Percentiles rank a stretch among this genome's conserved stretches.
Conservation (phyloP, 495 filamentous ascomycete species). For the Aspergillus bertholletiae region DNA sequence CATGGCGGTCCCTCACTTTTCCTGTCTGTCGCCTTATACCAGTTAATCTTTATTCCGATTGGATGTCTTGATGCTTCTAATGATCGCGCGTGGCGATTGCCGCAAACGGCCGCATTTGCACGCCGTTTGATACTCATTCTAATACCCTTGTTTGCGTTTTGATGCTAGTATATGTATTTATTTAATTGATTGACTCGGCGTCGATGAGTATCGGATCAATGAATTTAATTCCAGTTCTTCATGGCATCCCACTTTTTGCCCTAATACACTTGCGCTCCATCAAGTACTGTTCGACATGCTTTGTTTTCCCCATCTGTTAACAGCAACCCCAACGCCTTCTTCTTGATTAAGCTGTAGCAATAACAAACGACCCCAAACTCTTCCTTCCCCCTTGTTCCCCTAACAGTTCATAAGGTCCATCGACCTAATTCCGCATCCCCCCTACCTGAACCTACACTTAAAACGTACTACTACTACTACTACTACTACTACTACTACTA, state of each 20-base stretch:
- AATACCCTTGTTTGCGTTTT: constrained; percentile 8
- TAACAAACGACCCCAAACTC: too few relatives aligned
- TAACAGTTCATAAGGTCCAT: too few relatives aligned
- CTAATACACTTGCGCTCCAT: not conserved
- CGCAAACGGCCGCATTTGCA: not conserved
- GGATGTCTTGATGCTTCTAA: constrained; percentile 17
- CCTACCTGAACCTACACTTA: too few relatives aligned
- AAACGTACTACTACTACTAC: too few relatives aligned
- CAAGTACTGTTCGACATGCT: too few relatives aligned
- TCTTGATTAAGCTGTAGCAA: too few relatives aligned
- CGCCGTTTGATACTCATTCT: constrained; percentile 6
- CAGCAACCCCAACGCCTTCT: too few relatives aligned
- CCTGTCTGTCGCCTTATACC: constrained; percentile 5
- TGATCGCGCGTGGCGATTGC: constrained; percentile 12
- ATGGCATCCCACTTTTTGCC: not conserved
- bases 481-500: too few relatives aligned
- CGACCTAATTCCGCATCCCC: too few relatives aligned
- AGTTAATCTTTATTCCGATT: constrained; percentile 4
- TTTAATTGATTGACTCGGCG: not conserved
- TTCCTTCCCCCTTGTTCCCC: too few relatives aligned
- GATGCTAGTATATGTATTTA: not conserved
- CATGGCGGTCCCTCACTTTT: not conserved
- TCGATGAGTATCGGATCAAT: not conserved
- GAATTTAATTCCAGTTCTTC: not conserved
- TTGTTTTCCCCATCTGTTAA: too few relatives aligned